A percentile compares a stretch with the other conserved stretches of the same genome.
Conservation (phyloP, 176 grass and related monocot species). For the Eremochloa ophiuroides region DNA sequence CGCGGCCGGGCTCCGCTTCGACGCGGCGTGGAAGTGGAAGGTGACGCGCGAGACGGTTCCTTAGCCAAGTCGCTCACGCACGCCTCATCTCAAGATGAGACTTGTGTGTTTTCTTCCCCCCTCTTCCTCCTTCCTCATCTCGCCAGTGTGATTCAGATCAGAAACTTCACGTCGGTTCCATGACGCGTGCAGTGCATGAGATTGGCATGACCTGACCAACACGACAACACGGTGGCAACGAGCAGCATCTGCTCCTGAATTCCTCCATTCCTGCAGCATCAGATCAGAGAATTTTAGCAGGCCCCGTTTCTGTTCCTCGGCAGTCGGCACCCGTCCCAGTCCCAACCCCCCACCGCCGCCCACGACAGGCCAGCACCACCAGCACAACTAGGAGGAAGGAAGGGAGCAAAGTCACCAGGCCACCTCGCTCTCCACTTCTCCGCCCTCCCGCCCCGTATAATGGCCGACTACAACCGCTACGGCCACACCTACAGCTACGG, state of each 20-base stretch:
- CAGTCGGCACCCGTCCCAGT: not conserved
- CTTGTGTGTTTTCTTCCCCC: not conserved
- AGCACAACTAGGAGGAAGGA: not conserved
- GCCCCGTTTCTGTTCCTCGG: not conserved
- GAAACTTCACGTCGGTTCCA: no score
- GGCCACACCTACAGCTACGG: conserved; percentile 5
- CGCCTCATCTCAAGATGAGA: no score
- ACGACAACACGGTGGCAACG: no score
- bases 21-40: not conserved
- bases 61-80: conserved; percentile 2
- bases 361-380: not conserved
- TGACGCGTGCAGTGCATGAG: no score
- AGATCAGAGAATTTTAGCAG: not conserved
- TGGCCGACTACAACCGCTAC: conserved; percentile 49
- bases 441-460: not conserved
- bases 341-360: no score
- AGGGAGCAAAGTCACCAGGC: no score
- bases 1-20: not conserved
- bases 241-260: not conserved
- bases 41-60: not conserved
- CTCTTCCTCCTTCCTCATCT: not conserved
- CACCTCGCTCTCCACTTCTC: not conserved
- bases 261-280: not conserved
- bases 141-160: no score
- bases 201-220: no score